A percentile compares a stretch with the other conserved stretches of the same genome.
phyloP scores from a whole-genome alignment of 768 basidiomycete species.

The Lentinula sp. region DNA sequence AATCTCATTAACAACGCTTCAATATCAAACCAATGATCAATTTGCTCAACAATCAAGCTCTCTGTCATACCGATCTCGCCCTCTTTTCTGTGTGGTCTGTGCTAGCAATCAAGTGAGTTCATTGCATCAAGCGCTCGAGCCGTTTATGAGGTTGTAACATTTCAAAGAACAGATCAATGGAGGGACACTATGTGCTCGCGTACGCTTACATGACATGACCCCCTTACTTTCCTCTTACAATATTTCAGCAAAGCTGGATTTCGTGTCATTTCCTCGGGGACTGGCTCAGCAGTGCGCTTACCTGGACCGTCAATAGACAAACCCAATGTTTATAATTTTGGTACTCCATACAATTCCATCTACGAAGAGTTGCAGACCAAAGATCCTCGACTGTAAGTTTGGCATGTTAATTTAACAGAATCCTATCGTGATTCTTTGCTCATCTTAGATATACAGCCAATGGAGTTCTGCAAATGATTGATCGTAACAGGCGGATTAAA shows the following conservation, averaged over 20 bases:
- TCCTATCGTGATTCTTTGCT: constrained; percentile 7
- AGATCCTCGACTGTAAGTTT: constrained; percentile 74
- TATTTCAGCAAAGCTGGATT: constrained; percentile 75
- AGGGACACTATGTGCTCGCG: constrained; percentile 88
- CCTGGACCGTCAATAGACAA: constrained; percentile 96
- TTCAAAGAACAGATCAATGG: constrained; percentile 92
- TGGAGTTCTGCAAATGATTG: constrained; percentile 92
- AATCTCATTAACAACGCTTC: background rate
- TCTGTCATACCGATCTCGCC: constrained; percentile 53
- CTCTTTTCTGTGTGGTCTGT: constrained; percentile 95
- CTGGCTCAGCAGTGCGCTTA: constrained; percentile 93
- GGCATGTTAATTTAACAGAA: background rate
- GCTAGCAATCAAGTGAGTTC: constrained; percentile 91
- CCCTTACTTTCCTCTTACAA: background rate
- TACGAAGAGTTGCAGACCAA: constrained; percentile 85
- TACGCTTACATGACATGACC: constrained; percentile 30
- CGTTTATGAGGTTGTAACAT: constrained; percentile 8
- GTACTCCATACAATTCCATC: constrained; percentile 94
- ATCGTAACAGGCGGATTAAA: constrained; percentile 90
- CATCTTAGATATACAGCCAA: constrained; percentile 79
- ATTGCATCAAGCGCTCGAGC: background rate
- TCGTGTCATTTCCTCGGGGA: constrained; percentile 90
- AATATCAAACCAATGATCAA: background rate
- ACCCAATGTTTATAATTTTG: constrained; percentile 95
- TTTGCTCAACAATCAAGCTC: constrained; percentile 3